These are phyloP conservation scores for Meira nashicola DNA, from an alignment of 1,284 basidiomycete species.

Conservation along the genomic window DNA sequence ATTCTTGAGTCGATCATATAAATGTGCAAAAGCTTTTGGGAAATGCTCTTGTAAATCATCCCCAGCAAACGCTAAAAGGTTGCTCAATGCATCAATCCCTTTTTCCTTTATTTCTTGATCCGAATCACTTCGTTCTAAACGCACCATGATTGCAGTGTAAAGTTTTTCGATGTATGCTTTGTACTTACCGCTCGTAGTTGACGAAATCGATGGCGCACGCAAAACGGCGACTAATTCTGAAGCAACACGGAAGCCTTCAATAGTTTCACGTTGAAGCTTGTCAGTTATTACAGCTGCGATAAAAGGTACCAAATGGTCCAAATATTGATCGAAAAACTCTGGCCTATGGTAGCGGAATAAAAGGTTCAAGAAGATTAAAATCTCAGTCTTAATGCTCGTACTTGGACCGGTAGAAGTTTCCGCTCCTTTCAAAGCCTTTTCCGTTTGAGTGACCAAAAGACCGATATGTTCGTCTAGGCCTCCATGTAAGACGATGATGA, in stretches of 20 bases:
- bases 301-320: constrained; percentile 66
- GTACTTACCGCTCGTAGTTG: constrained; percentile 19
- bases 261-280: constrained; percentile 54
- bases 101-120: constrained; percentile 82
- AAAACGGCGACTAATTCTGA: constrained; percentile 56
- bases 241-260: constrained; percentile 62
- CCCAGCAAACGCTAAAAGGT: constrained; percentile 78
- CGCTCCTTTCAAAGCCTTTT: constrained; percentile 50
- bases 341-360: constrained; percentile 78
- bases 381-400: constrained; percentile 58
- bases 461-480: constrained; percentile 70
- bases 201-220: constrained; percentile 34
- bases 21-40: constrained; percentile 58
- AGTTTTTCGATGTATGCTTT: constrained; percentile 52
- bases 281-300: constrained; percentile 66
- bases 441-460: constrained; percentile 55
- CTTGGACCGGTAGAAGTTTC: constrained; percentile 48
- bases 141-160: constrained; percentile 68
- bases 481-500: constrained; percentile 76
- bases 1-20: constrained; percentile 67
- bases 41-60: constrained; percentile 59
- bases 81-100: constrained; percentile 76
- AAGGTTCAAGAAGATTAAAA: constrained; percentile 73
- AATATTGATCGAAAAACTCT: constrained; percentile 62
- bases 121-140: constrained; percentile 73